Evolutionary conservation across 2,329 filamentous ascomycete species (phyloP).

Genomic region (Allantophomopsis lycopodina): DNA sequence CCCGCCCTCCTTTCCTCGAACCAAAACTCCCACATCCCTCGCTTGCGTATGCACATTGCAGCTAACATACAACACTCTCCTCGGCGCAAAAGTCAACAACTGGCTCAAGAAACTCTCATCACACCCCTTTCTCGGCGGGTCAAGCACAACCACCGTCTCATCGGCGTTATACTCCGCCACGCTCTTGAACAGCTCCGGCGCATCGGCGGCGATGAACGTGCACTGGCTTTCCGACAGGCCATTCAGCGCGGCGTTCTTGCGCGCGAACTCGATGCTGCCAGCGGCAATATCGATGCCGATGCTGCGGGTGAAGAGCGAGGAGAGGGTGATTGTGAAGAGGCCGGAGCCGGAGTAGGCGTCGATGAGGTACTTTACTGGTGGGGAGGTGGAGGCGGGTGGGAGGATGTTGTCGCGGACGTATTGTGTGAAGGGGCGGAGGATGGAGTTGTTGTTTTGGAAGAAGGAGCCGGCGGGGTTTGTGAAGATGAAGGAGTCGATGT

Average conservation of each 20-base stretch:
- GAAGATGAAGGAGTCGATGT: slow-evolving; percentile 69
- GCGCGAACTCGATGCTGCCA: slow-evolving; percentile 65
- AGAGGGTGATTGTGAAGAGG: slow-evolving; percentile 91
- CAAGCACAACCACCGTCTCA: slow-evolving; percentile 86
- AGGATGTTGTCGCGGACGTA: slow-evolving; percentile 76
- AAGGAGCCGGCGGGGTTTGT: slow-evolving; percentile 87
- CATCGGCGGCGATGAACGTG: slow-evolving; percentile 81
- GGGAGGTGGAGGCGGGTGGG: slow-evolving; percentile 26
- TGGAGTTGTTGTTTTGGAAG: slow-evolving; percentile 99
- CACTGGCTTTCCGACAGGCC: slow-evolving; percentile 53
- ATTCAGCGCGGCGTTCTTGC: slow-evolving; percentile 68
- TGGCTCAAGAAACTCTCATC: slow-evolving; percentile 74
- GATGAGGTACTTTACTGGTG: slow-evolving; percentile 68
- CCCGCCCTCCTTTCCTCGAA: slow-evolving; percentile 46
- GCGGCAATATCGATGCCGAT: slow-evolving; percentile 84
- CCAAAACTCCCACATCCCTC: slow-evolving; percentile 77
- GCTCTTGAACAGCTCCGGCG: slow-evolving; percentile 65
- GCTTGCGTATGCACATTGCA: slow-evolving; percentile 98
- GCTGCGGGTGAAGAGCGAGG: slow-evolving; percentile 68
- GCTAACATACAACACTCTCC: slow-evolving; percentile 81
- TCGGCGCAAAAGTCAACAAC: slow-evolving; percentile 63
- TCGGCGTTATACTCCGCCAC: slow-evolving; percentile 55
- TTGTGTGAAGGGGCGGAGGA: slow-evolving; percentile 72
- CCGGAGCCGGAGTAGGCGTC: slow-evolving; percentile 97
- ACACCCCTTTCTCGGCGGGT: slow-evolving; percentile 93